Evolutionary conservation across 2,329 filamentous ascomycete species (phyloP).

Genomic region (Stemphylium lycopersici): DNA sequence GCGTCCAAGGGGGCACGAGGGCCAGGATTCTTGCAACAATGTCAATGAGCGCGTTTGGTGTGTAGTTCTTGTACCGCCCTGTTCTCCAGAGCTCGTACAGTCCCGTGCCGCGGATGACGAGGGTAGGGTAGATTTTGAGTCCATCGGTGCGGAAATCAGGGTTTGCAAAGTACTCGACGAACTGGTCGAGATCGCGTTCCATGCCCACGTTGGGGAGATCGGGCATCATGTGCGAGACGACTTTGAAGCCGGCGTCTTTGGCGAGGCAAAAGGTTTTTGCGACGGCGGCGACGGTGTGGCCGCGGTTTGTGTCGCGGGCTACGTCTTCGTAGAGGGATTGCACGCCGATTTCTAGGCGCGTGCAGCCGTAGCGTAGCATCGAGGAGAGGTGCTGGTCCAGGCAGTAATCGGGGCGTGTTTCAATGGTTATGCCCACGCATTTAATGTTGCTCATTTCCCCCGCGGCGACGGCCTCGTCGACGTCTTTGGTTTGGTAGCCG

Average conservation of each 20-base stretch:
- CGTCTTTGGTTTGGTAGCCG: constrained; percentile 90
- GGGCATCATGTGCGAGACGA: constrained; percentile 99
- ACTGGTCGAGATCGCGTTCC: constrained; percentile 96
- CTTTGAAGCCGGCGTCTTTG: constrained; percentile 98
- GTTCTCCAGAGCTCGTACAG: constrained; percentile 98
- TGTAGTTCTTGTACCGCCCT: constrained; percentile 97
- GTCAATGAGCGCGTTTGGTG: constrained; percentile 93
- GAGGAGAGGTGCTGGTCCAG: constrained; percentile 91
- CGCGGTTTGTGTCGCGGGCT: constrained; percentile 95
- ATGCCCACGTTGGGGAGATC: constrained; percentile 97
- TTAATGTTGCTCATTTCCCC: constrained; percentile 97
- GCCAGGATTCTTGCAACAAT: constrained; percentile 95
- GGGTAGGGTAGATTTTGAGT: constrained; percentile 95
- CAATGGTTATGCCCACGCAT: constrained; percentile 97
- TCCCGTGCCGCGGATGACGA: constrained; percentile 95
- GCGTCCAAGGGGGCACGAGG: constrained; percentile 93
- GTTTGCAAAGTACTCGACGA: constrained; percentile 97
- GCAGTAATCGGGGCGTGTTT: constrained; percentile 96
- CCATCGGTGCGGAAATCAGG: constrained; percentile 96
- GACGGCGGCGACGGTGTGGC: constrained; percentile 93
- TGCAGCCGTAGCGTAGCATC: constrained; percentile 98
- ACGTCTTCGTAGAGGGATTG: constrained; percentile 98
- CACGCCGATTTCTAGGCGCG: constrained; percentile 90
- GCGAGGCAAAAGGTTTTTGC: constrained; percentile 96
- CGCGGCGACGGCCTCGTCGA: constrained; percentile 92